phyloP scores from a whole-genome alignment of 257 asterid genomes.

The Handroanthus guayacan region DNA sequence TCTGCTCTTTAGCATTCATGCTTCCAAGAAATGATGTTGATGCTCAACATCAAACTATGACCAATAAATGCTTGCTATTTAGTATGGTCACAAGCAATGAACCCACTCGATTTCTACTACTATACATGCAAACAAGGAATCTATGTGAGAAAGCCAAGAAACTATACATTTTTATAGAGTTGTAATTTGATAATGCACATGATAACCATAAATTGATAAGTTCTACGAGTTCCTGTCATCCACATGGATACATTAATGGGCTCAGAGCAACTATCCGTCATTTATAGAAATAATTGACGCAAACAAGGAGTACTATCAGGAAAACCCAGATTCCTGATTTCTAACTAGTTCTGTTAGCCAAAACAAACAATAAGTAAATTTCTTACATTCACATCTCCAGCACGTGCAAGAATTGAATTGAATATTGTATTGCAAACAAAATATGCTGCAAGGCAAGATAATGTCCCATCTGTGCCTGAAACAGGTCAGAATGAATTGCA shows the following conservation, averaged over 20 bases:
- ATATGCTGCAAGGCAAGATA: conserved; percentile 89
- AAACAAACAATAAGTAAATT: conserved; percentile 15
- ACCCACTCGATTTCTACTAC: background rate
- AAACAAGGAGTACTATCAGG: background rate
- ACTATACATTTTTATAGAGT: background rate
- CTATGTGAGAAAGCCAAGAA: conserved; percentile 27
- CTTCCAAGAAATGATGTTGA: conserved; percentile 3
- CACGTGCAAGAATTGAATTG: conserved; percentile 62
- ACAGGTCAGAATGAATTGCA: conserved; percentile 24
- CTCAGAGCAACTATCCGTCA: conserved; percentile 4
- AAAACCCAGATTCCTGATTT: conserved; percentile 21
- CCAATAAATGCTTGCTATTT: background rate
- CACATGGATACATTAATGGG: conserved; percentile 11
- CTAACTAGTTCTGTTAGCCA: conserved; percentile 23
- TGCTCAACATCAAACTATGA: background rate
- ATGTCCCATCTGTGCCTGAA: conserved; percentile 86
- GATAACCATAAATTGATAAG: conserved; percentile 3
- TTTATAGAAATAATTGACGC: background rate
- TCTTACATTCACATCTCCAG: conserved; percentile 81
- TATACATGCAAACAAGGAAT: conserved; percentile 13
- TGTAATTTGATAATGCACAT: conserved; percentile 6
- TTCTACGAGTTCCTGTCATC: conserved; percentile 2
- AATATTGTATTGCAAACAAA: conserved; percentile 77
- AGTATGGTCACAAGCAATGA: background rate
- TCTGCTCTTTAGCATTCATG: background rate